Percentiles rank a stretch among this genome's conserved stretches.
These are phyloP conservation scores for Hypoxylon sp. DNA, from an alignment of 2,329 filamentous ascomycete species.

Conservation along the genomic window DNA sequence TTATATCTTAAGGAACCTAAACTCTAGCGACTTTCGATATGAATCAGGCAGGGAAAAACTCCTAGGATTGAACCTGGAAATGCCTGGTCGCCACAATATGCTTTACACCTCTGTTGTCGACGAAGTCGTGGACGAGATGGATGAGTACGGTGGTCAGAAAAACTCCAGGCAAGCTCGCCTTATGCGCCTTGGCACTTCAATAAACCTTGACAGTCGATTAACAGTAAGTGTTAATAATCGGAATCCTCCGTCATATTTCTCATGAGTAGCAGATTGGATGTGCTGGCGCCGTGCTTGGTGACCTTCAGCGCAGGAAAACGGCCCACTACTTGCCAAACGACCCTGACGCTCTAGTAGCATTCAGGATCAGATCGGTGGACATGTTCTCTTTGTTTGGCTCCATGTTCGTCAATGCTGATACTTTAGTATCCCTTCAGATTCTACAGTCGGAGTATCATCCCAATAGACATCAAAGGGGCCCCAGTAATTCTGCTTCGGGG, in stretches of 20 bases:
- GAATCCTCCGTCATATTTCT: constrained; percentile 17
- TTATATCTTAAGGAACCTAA: constrained; percentile 72
- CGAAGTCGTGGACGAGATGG: constrained; percentile 51
- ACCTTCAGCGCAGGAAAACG: constrained; percentile 76
- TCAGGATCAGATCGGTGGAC: constrained; percentile 72
- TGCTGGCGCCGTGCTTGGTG: constrained; percentile 85
- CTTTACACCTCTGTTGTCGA: constrained; percentile 70
- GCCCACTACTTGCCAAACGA: constrained; percentile 72
- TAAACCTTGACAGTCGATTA: constrained; percentile 79
- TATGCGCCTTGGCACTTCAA: constrained; percentile 74
- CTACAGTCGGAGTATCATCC: constrained; percentile 85
- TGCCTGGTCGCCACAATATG: constrained; percentile 63
- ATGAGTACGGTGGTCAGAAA: constrained; percentile 54
- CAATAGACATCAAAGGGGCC: constrained; percentile 80
- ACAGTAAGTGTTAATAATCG: constrained; percentile 63
- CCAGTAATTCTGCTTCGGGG: constrained; percentile 68
- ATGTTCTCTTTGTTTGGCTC: constrained; percentile 76
- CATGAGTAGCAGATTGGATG: constrained; percentile 72
- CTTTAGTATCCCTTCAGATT: constrained; percentile 85
- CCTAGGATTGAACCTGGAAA: constrained; percentile 65
- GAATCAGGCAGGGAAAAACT: constrained; percentile 75
- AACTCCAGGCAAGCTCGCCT: constrained; percentile 71
- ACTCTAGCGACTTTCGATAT: constrained; percentile 78
- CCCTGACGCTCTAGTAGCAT: constrained; percentile 63
- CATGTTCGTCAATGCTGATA: constrained; percentile 86